These are phyloP conservation scores for Fusarium tupiense DNA, from an alignment of 2,329 filamentous ascomycete species.

Conservation along the genomic window DNA sequence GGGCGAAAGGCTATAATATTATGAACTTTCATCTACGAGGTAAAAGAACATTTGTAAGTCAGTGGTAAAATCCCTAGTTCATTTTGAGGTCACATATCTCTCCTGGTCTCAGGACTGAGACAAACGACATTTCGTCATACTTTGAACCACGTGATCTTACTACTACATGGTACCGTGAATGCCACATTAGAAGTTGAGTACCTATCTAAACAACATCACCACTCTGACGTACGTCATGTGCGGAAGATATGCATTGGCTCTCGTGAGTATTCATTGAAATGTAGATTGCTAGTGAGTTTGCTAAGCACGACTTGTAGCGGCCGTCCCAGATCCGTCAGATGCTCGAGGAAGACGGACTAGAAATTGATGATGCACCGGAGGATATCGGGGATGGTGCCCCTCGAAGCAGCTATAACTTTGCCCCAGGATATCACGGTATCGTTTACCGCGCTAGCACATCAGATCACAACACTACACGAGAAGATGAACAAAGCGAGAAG, in stretches of 20 bases:
- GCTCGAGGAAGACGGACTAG: conserved; percentile 79
- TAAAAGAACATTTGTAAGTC: background rate
- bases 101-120: background rate
- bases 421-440: conserved; percentile 84
- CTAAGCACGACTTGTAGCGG: conserved; percentile 61
- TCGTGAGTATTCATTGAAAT: conserved; percentile 39
- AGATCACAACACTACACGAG: conserved; percentile 64
- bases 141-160: conserved; percentile 9
- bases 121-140: conserved; percentile 1
- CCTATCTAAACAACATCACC: background rate
- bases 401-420: conserved; percentile 90
- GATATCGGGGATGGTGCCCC: conserved; percentile 71
- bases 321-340: conserved; percentile 79
- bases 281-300: background rate
- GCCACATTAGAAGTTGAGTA: background rate
- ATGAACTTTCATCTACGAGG: background rate
- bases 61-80: background rate
- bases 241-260: conserved; percentile 49
- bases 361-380: conserved; percentile 74
- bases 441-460: conserved; percentile 83
- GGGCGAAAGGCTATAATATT: background rate
- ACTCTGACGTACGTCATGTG: conserved; percentile 44
- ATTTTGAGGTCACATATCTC: background rate
- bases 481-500: conserved; percentile 17
- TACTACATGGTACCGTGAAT: background rate